Base-by-base conservation (phyloP, 2,329 filamentous ascomycete species). In the Aureobasidium sp. region DNA sequence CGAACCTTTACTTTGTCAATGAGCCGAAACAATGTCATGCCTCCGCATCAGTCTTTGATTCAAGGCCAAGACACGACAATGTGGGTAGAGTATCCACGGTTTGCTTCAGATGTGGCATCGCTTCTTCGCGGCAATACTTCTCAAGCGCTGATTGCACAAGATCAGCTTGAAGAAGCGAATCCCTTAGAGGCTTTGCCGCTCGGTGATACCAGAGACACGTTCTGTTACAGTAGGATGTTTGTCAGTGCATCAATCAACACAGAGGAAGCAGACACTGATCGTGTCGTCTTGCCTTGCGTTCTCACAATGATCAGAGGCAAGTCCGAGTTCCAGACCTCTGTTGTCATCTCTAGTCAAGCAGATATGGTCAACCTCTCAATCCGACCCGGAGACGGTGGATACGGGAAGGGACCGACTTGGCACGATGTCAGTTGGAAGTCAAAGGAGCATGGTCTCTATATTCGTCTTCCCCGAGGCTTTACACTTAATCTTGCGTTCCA, bases 401-500 rank as follows among this genome's bases (percentile, higher is more conserved):
- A 67, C 39, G 64, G 83, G 66, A 76, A 79, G 7, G 89, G 89
- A 0, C 84, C 89, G 1, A 87, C 84, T 0, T 96, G 91, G 91
- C 84, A 90, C 7, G 88, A 94, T 71, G 83, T 96, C 5, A 82
- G 84, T 45, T 96, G 91, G 91, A 87, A 87, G 62, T 81, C 86
- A 20, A 86, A 88, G 52, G 80, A 81, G 7, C 82, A 81, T 64
- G 81, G 83, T 0, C 80, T 96, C 62, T 84, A 86, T 22, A 73
- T 96, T 41, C 84, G 83, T 64, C 76, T 96, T 20, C 88, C 89
- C 0, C 85, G 90, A 66, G 89, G 89, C 0, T 93, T 94, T 69
- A 77, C 87, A 63, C 76, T 96, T 45, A 83, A 83, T 22, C 77
- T 94, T 20, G 85, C 88, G 65, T 86, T 91, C 70, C 81, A 81